Evolutionary conservation across 306 rosid genomes (phyloP), one percentile per base, ranked within the genome.

Genomic region (Vachellia collinsii): DNA sequence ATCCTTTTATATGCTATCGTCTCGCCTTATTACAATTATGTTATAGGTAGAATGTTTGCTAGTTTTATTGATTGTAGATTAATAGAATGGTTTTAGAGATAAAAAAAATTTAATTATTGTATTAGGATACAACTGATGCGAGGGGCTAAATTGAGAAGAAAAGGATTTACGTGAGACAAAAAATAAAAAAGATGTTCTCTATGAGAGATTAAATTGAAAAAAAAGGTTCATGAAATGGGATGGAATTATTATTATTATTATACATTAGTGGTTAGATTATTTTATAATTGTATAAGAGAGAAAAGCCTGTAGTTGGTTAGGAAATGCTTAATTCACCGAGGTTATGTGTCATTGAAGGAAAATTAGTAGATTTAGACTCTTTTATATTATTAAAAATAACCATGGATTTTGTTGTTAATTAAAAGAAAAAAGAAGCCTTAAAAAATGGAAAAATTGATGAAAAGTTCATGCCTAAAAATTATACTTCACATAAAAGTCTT

Each of bases 311-410:
- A 29, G 34, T 16, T 25, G 39, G 36, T 22, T 12, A 43, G 38
- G 2, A n/a, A 6, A 43, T 1, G 17, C 39, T 11, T 20, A 23
- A 25, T 12, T 46, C 19, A 13, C 47, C 23, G 47, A 23, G 56
- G 42, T 63, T 42, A 70, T 75, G 86, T 85, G 82, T 36, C 9
- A 75, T 75, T 70, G 11, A 85, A 82, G 88, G 46, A 85, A 85
- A 85, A 79, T 7, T 70, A 43, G 39, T 63, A 64, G 46, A 43
- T 20, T 44, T 39, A 70, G 1, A 25, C 41, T 46, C 39, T 71
- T 71, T 25, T 71, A 47, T 25, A 3, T 29, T 29, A 14, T 46
- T 23, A 9, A 12, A 70, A 46, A 46, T 22, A 71, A 71, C 7
- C 65, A 23, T 1, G 16, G 37, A 23, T 20, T 22, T 22, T 22